Evolutionary conservation across 2,329 filamentous ascomycete genomes (phyloP).

Genomic region (Aureobasidium vineae): DNA sequence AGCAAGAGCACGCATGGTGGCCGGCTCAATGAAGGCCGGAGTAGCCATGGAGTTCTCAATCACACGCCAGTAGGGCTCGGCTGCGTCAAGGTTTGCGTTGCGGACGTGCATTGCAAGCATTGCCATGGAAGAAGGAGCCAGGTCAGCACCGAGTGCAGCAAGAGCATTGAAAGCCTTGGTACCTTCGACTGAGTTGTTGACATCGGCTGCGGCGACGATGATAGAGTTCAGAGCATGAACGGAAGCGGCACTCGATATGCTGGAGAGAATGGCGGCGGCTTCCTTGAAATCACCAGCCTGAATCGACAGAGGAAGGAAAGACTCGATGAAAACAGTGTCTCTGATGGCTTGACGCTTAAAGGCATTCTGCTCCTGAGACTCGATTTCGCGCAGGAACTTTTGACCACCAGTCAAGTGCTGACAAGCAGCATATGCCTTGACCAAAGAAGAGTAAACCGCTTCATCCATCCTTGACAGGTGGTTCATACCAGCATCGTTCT

Average conservation of each 20-base stretch:
- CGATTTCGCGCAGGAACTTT: constrained; percentile 80
- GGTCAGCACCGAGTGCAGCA: constrained; percentile 49
- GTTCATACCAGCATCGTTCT: constrained; percentile 71
- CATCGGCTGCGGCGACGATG: constrained; percentile 75
- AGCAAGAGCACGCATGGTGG: constrained; percentile 85
- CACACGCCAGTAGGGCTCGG: constrained; percentile 76
- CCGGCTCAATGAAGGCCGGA: constrained; percentile 75
- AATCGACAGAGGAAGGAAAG: constrained; percentile 76
- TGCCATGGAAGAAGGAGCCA: constrained; percentile 65
- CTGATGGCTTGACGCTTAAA: constrained; percentile 61
- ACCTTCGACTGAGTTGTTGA: constrained; percentile 67
- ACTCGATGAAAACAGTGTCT: constrained; percentile 67
- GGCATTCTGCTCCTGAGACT: constrained; percentile 32
- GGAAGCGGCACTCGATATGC: constrained; percentile 59
- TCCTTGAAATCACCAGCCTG: constrained; percentile 67
- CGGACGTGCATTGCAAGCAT: constrained; percentile 85
- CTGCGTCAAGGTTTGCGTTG: constrained; percentile 71
- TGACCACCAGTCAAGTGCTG: constrained; percentile 77
- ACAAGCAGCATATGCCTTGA: constrained; percentile 82
- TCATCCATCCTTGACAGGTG: constrained; percentile 71
- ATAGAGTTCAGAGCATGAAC: constrained; percentile 68
- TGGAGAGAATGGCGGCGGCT: constrained; percentile 69
- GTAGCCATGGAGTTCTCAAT: constrained; percentile 62
- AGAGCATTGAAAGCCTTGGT: constrained; percentile 54
- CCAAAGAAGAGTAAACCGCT: constrained; percentile 84